These are phyloP conservation scores for Penicillium psychrosexuale DNA, from an alignment of 2,329 filamentous ascomycete species.

Conservation along the genomic window DNA sequence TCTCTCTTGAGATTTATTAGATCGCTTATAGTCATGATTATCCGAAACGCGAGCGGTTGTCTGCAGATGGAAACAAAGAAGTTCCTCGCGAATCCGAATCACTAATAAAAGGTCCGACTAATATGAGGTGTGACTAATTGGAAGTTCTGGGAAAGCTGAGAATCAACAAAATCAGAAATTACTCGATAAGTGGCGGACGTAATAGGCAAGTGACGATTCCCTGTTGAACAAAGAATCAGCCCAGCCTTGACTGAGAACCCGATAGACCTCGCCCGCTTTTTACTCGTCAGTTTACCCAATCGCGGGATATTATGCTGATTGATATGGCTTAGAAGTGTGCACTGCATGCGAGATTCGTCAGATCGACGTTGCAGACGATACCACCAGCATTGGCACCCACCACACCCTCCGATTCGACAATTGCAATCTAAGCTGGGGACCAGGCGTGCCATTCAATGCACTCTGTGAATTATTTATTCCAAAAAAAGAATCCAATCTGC, in stretches of 20 bases:
- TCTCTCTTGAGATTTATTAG: not conserved
- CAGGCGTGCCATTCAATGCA: not conserved
- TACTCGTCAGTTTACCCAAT: not conserved
- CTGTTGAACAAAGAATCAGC: slow-evolving; percentile 8
- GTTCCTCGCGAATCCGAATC: not conserved
- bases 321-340: slow-evolving; percentile 3
- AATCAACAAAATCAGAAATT: not conserved
- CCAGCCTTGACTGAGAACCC: not conserved
- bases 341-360: slow-evolving; percentile 8
- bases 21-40: not conserved
- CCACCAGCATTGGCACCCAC: not conserved
- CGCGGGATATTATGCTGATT: not conserved
- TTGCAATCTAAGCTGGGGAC: slow-evolving; percentile 5
- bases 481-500: not conserved
- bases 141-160: not conserved
- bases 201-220: not conserved
- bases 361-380: slow-evolving; percentile 5
- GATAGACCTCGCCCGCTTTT: not conserved
- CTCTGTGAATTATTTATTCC: not conserved
- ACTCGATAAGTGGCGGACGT: not conserved
- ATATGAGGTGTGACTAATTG: not conserved
- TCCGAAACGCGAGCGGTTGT: not conserved
- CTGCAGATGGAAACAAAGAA: not conserved
- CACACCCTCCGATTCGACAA: slow-evolving; percentile 12
- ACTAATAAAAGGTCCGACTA: not conserved